Percentiles rank a stretch among this genome's conserved stretches.
Evolutionary conservation across 345 rosid genomes (phyloP).

Genomic region (Physaria fendleri): DNA sequence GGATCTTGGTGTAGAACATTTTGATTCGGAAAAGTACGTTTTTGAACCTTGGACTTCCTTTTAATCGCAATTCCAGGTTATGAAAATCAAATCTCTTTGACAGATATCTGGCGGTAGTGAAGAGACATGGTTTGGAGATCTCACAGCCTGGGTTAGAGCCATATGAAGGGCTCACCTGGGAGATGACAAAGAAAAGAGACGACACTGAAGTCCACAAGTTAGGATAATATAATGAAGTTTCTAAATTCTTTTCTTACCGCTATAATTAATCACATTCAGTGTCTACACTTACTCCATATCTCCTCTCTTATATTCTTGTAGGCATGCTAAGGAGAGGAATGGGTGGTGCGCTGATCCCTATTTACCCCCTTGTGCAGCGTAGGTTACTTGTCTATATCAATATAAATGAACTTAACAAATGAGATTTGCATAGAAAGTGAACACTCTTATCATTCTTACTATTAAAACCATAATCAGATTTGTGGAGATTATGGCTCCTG

Average conservation of each 20-base stretch:
- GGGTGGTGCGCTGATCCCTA: conserved; percentile 79
- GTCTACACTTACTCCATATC: not conserved
- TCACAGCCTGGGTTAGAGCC: conserved; percentile 97
- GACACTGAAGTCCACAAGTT: conserved; percentile 88
- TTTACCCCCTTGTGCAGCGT: conserved; percentile 98
- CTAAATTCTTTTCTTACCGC: not conserved
- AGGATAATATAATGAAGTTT: conserved; percentile 17
- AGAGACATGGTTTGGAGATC: conserved; percentile 79
- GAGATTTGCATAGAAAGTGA: not conserved
- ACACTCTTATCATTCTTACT: not conserved
- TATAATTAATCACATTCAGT: not conserved
- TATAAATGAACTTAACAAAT: not conserved
- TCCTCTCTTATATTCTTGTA: conserved; percentile 24
- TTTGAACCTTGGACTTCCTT: not conserved
- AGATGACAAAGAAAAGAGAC: conserved; percentile 84
- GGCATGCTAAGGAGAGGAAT: conserved; percentile 69
- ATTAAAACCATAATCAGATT: conserved; percentile 42
- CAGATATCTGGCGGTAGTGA: conserved; percentile 74
- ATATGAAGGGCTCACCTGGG: conserved; percentile 74
- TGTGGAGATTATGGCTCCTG: conserved; percentile 98
- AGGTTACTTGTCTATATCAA: conserved; percentile 27
- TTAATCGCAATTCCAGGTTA: not conserved
- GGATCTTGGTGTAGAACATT: conserved; percentile 89
- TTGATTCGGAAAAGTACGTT: conserved; percentile 76
- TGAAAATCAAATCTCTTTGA: conserved; percentile 10